Evolutionary conservation across 2,329 filamentous ascomycete genomes (phyloP).

Genomic region (Fusarium nygamai): DNA sequence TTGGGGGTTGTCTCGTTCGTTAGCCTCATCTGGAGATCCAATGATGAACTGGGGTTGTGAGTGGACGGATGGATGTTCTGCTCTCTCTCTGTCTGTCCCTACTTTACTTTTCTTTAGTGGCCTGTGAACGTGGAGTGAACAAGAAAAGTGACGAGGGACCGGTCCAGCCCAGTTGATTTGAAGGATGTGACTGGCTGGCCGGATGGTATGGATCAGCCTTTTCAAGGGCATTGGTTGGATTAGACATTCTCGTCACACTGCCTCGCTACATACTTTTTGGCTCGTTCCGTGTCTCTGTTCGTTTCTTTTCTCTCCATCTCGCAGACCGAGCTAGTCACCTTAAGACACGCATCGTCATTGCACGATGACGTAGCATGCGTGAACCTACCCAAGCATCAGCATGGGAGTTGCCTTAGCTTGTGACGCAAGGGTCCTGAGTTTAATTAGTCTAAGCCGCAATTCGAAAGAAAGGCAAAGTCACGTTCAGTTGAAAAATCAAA

Average conservation of each 20-base stretch:
- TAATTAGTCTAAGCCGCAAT: slow-evolving; percentile 21
- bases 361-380: slow-evolving; percentile 27
- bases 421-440: slow-evolving; percentile 18
- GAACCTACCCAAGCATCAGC: neutral
- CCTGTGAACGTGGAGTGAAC: slow-evolving; percentile 15
- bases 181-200: neutral
- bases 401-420: slow-evolving; percentile 13
- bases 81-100: neutral
- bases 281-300: neutral
- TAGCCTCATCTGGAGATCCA: slow-evolving; percentile 17
- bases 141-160: neutral
- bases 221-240: slow-evolving; percentile 6
- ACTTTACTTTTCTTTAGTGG: slow-evolving; percentile 10
- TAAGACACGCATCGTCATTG: slow-evolving; percentile 17
- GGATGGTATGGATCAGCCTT: slow-evolving; percentile 23
- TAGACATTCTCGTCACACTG: slow-evolving; percentile 1
- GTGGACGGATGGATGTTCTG: neutral
- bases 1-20: slow-evolving; percentile 16
- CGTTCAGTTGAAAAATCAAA: neutral
- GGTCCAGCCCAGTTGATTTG: neutral
- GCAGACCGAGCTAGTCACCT: slow-evolving; percentile 5
- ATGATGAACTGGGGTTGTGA: slow-evolving; percentile 17
- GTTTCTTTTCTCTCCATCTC: neutral
- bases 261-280: slow-evolving; percentile 4
- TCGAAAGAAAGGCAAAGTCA: neutral